Base-by-base conservation (phyloP, 345 rosid species). In the Hibiscus tridactylites region DNA sequence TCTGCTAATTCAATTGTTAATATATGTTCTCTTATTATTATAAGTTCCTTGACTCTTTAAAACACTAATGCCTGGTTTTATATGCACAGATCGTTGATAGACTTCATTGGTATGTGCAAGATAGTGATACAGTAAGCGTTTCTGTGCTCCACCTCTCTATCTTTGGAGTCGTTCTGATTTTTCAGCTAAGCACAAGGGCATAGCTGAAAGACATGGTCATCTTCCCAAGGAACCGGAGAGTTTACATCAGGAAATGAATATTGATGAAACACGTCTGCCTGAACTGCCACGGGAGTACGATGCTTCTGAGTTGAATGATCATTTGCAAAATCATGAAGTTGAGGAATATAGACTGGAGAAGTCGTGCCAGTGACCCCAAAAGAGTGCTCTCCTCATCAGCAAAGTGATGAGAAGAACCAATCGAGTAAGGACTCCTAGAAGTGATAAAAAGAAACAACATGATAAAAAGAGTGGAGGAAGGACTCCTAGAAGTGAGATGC, bases 91-190 rank as follows among this genome's bases (percentile, higher is more conserved):
- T 95, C 77, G 97, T 83, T 71, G 93, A 89, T 72, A 83, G 77
- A 71, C 92, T 95, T 37, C 99, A 89, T 74, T 92, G 85, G 88
- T 94, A 94, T 76, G 91, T 87, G 26, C 77, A 78, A 73, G 85
- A 87, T 83, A 96, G 92, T 77, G 97, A 94, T 82, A 94, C 79
- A 86, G 99, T 94, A 75, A 87, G 88, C 75, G 42, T 76, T 72
- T 37, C 21, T 61, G 60, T 50, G 57, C 69, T 33, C 53, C 99
- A 3, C 85, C 80, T 33, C 93, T 92, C 35, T 89, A 83, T 82
- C 99, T 95, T 66, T 95, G 99, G 97, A 95, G 99, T 73, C 93
- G 81, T 64, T 76, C 35, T 37, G 93, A 88, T 78, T 95, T 83
- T 83, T 79, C 78, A 56, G 73, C 47, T 11, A 79, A 82, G 73